Conservation (phyloP, 257 asterid genomes). For the Solanum sitiens region DNA sequence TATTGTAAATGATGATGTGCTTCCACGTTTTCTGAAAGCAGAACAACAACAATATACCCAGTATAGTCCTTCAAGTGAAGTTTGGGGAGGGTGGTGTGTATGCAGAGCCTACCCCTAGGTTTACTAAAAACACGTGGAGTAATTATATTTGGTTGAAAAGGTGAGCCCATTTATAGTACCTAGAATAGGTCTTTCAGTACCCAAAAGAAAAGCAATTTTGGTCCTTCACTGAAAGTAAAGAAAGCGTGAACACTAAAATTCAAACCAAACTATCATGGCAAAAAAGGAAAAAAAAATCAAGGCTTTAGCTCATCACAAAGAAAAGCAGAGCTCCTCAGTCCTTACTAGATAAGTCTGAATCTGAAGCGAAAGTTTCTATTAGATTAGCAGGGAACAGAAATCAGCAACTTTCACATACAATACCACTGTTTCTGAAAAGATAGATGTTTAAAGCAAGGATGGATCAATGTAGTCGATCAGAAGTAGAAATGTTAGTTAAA, state of each 20-base stretch:
- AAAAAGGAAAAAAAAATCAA: background rate
- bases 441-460: background rate
- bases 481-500: background rate
- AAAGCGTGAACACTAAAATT: background rate
- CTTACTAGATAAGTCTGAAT: background rate
- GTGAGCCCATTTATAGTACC: background rate
- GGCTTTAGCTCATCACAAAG: background rate
- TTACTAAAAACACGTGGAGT: background rate
- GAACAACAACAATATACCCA: background rate
- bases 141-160: background rate
- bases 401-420: background rate
- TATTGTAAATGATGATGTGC: background rate
- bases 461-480: background rate
- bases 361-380: background rate
- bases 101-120: background rate
- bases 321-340: background rate
- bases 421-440: background rate
- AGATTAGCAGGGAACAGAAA: background rate
- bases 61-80: background rate
- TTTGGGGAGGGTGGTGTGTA: background rate
- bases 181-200: background rate
- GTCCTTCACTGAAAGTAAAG: background rate
- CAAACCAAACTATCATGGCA: background rate
- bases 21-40: background rate
- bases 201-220: background rate